phyloP scores from a whole-genome alignment of 148 eudicot species.

The Amaranthus cruentus region DNA sequence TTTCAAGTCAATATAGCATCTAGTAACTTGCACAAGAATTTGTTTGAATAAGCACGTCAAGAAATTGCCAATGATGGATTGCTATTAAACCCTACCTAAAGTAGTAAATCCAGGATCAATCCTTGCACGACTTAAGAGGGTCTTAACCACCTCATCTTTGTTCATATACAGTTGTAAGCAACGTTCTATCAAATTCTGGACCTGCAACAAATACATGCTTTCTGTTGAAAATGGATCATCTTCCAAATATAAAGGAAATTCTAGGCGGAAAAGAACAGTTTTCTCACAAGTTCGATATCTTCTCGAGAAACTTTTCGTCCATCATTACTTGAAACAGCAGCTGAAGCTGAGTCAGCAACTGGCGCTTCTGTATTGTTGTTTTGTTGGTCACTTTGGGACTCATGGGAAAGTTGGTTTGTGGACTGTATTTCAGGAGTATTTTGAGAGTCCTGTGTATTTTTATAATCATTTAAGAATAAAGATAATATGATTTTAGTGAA shows the following conservation, averaged over 20 bases:
- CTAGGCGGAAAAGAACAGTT: conserved; percentile 3
- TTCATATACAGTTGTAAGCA: conserved; percentile 93
- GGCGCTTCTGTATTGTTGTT: conserved; percentile 53
- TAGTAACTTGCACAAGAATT: background rate
- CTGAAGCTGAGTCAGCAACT: conserved; percentile 79
- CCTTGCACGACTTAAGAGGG: conserved; percentile 84
- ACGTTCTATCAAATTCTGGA: conserved; percentile 86
- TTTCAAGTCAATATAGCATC: background rate
- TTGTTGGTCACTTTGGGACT: conserved; percentile 64
- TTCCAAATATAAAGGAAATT: background rate
- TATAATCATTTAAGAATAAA: background rate
- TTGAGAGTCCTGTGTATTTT: conserved; percentile 52
- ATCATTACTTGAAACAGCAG: conserved; percentile 80
- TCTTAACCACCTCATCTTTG: conserved; percentile 89
- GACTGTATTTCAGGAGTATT: conserved; percentile 60
- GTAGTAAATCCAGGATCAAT: conserved; percentile 96
- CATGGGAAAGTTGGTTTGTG: conserved; percentile 56
- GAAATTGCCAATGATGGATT: background rate
- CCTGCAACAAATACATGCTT: conserved; percentile 46
- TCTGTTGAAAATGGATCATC: background rate
- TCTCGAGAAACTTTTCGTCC: conserved; percentile 88
- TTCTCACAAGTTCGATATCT: conserved; percentile 95
- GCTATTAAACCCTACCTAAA: conserved; percentile 47
- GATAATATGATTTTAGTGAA: background rate
- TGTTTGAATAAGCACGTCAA: background rate